These are phyloP conservation scores for Globisporangium canariense DNA, from an alignment of 352 stramenopile genomes.

Conservation along the genomic window DNA sequence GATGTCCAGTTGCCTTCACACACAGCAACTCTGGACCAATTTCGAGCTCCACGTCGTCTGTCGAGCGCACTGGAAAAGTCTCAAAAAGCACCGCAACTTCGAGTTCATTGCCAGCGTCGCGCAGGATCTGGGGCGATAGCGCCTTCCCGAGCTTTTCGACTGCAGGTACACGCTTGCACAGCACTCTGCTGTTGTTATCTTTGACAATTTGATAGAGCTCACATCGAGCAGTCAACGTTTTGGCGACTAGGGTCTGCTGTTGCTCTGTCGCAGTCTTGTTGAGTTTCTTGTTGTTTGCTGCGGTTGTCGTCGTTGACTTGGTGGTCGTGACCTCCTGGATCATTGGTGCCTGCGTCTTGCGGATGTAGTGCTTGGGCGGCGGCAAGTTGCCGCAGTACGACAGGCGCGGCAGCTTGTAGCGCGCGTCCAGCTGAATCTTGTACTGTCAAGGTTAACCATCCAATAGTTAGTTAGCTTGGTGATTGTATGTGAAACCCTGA, in stretches of 20 bases:
- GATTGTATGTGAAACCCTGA: too few species aligned
- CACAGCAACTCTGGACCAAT: slow-evolving; percentile 44
- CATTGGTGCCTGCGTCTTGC: slow-evolving; percentile 59
- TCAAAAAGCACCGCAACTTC: slow-evolving; percentile 40
- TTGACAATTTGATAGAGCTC: slow-evolving; percentile 39
- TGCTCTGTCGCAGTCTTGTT: background rate
- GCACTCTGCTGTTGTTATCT: background rate
- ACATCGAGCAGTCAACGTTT: slow-evolving; percentile 30
- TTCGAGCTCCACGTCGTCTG: slow-evolving; percentile 43
- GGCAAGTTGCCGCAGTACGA: slow-evolving; percentile 61
- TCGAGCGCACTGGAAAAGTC: slow-evolving; percentile 19
- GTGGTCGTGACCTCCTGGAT: slow-evolving; percentile 61
- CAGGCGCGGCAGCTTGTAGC: slow-evolving; percentile 76
- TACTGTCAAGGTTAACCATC: slow-evolving; percentile 25
- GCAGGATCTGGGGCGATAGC: slow-evolving; percentile 43
- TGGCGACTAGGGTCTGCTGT: slow-evolving; percentile 7
- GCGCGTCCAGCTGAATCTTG: slow-evolving; percentile 68
- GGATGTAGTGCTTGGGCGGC: slow-evolving; percentile 76
- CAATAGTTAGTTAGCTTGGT: too few species aligned
- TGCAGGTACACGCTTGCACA: slow-evolving; percentile 32
- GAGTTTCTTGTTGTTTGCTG: slow-evolving; percentile 9
- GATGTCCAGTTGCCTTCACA: slow-evolving; percentile 44
- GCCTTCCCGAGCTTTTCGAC: slow-evolving; percentile 33
- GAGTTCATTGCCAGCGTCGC: slow-evolving; percentile 29
- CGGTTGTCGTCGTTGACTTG: slow-evolving; percentile 4